Conservation (phyloP, 257 asterid species). For the Solanum rostratum region DNA sequence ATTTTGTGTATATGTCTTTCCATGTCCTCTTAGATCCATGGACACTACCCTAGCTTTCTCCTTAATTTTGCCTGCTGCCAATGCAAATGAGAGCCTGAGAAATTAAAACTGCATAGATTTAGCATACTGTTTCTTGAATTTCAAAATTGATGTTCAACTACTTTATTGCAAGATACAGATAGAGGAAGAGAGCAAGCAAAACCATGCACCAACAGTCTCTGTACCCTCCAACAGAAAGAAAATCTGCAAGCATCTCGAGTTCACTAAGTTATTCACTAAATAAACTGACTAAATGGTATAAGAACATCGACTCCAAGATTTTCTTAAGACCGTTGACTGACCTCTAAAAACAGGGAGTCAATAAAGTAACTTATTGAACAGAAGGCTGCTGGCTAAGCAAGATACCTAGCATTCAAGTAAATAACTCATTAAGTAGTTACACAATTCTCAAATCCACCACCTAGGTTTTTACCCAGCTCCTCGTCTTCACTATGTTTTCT, state of each 20-base stretch:
- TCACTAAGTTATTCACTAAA: neutral
- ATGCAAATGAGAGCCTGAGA: conserved; percentile 81
- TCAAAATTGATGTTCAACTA: neutral
- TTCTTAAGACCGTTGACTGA: neutral
- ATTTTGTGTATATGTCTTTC: conserved; percentile 73
- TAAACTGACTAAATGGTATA: neutral
- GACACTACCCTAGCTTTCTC: conserved; percentile 72
- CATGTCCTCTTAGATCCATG: conserved; percentile 95
- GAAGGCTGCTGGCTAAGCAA: neutral
- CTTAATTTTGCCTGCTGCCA: conserved; percentile 65
- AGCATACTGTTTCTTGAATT: neutral
- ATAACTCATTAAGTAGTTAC: neutral
- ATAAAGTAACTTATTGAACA: neutral
- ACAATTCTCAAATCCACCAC: neutral
- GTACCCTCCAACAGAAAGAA: neutral
- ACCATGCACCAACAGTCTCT: neutral
- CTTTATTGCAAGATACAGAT: neutral
- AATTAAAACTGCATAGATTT: neutral
- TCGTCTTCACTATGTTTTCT: neutral
- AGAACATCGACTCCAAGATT: neutral
- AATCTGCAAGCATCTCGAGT: neutral
- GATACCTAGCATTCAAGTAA: neutral
- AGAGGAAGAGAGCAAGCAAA: neutral
- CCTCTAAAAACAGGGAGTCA: neutral
- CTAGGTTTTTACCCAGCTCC: neutral